Conservation (phyloP, 139 green algal genomes). For the Asterochloris erici region DNA sequence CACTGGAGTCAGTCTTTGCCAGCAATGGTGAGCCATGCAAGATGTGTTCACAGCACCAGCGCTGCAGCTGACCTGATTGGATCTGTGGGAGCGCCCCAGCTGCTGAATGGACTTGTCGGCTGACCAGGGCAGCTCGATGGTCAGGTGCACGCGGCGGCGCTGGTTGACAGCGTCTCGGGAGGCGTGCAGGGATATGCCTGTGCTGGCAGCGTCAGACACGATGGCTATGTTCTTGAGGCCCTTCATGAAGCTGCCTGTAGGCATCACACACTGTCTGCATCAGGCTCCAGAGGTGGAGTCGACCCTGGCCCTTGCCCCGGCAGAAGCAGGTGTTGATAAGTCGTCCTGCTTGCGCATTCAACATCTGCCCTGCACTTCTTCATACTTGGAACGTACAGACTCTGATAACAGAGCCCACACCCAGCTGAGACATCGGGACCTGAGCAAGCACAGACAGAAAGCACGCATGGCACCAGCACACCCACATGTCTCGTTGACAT, state of each 20-base stretch:
- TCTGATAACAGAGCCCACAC: no score
- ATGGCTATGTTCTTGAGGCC: slow-evolving; percentile 89
- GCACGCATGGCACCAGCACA: no score
- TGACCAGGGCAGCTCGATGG: slow-evolving; percentile 87
- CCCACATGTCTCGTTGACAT: slow-evolving; percentile 54
- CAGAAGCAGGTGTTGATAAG: no score
- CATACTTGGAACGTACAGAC: no score
- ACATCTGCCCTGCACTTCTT: neutral
- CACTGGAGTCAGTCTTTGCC: no score
- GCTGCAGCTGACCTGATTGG: slow-evolving; percentile 30
- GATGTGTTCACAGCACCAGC: no score
- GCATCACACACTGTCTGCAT: neutral
- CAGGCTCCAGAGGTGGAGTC: neutral
- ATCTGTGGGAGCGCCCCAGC: slow-evolving; percentile 63
- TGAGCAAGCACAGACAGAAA: no score
- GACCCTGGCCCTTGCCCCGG: neutral
- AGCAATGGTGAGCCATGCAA: no score
- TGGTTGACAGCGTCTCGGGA: slow-evolving; percentile 26
- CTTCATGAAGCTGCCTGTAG: slow-evolving; percentile 70
- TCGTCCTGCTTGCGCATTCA: neutral
- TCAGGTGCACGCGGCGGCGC: slow-evolving; percentile 69
- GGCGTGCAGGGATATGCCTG: slow-evolving; percentile 79
- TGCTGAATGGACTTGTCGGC: slow-evolving; percentile 94
- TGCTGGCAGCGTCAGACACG: slow-evolving; percentile 84
- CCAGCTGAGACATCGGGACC: no score